Conservation (phyloP, 176 grass and related monocot genomes). For the barley (Hordeum vulgare) region DNA sequence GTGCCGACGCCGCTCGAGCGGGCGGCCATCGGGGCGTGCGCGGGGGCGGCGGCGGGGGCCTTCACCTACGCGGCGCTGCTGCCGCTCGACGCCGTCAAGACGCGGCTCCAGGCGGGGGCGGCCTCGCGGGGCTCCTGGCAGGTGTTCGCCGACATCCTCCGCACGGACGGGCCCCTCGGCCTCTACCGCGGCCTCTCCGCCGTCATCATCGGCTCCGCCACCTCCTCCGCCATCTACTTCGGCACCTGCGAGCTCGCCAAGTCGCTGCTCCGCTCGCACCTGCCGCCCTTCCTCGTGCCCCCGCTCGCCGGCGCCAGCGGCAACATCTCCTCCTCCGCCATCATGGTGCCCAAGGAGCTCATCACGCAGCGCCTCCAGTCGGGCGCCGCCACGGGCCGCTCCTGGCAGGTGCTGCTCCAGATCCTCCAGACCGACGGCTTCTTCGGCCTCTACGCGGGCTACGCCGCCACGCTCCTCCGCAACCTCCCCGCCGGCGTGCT, state of each 20-base stretch:
- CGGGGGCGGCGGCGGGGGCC: slow-evolving; percentile 71
- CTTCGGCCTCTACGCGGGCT: slow-evolving; percentile 76
- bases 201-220: slow-evolving; percentile 68
- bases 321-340: slow-evolving; percentile 76
- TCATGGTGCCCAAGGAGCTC: slow-evolving; percentile 99
- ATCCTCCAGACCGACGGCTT: slow-evolving; percentile 65
- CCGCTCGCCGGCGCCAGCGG: slow-evolving; percentile 80
- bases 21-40: slow-evolving; percentile 63
- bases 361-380: slow-evolving; percentile 95
- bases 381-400: slow-evolving; percentile 50
- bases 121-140: slow-evolving; percentile 40
- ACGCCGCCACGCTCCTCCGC: slow-evolving; percentile 80
- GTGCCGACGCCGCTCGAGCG: slow-evolving; percentile 50
- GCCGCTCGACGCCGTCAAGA: slow-evolving; percentile 87
- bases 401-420: slow-evolving; percentile 65
- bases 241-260: slow-evolving; percentile 94
- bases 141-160: slow-evolving; percentile 70
- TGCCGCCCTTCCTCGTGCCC: slow-evolving; percentile 57
- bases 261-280: slow-evolving; percentile 43
- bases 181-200: slow-evolving; percentile 80
- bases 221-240: slow-evolving; percentile 88
- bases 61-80: slow-evolving; percentile 86
- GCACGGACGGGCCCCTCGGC: slow-evolving; percentile 47
- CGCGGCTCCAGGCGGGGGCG: slow-evolving; percentile 57
- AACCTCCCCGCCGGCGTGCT: slow-evolving; percentile 74